Evolutionary conservation across 1,139 yeast species (phyloP).

Genomic region (Petasospora fabianii): DNA sequence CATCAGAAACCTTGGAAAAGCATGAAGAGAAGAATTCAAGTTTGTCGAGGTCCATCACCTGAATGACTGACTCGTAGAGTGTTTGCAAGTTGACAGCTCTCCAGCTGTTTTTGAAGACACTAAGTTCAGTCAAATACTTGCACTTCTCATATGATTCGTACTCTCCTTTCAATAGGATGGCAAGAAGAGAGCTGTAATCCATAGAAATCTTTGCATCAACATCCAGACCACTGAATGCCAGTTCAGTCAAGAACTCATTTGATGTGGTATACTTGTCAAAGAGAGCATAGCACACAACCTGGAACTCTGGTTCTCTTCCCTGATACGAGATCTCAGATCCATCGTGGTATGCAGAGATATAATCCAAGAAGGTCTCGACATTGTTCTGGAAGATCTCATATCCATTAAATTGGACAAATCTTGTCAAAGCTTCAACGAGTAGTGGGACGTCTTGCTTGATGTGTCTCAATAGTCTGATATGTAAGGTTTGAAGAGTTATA

Average conservation of each 20-base stretch:
- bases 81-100: slow-evolving; percentile 20
- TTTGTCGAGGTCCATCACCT: slow-evolving; percentile 25
- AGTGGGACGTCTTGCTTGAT: slow-evolving; percentile 15
- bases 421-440: slow-evolving; percentile 21
- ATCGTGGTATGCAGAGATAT: slow-evolving; percentile 22
- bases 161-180: slow-evolving; percentile 28
- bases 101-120: slow-evolving; percentile 25
- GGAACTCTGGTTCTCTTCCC: slow-evolving; percentile 17
- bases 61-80: slow-evolving; percentile 19
- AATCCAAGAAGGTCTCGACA: slow-evolving; percentile 33
- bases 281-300: slow-evolving; percentile 22
- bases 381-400: slow-evolving; percentile 36
- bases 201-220: slow-evolving; percentile 8
- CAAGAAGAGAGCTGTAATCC: slow-evolving; percentile 21
- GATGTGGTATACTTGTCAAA: slow-evolving; percentile 17
- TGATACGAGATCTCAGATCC: slow-evolving; percentile 1
- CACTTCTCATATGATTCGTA: slow-evolving; percentile 22
- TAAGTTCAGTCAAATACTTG: slow-evolving; percentile 18
- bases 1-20: slow-evolving; percentile 22
- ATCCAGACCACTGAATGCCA: slow-evolving; percentile 24
- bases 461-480: slow-evolving; percentile 40
- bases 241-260: slow-evolving; percentile 30
- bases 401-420: slow-evolving; percentile 43
- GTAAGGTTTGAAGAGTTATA: slow-evolving; percentile 47
- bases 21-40: slow-evolving; percentile 30